A percentile compares a stretch with the other conserved stretches of the same genome.
phyloP scores from a whole-genome alignment of 2,329 filamentous ascomycete genomes.

The Phialophora chinensis region DNA sequence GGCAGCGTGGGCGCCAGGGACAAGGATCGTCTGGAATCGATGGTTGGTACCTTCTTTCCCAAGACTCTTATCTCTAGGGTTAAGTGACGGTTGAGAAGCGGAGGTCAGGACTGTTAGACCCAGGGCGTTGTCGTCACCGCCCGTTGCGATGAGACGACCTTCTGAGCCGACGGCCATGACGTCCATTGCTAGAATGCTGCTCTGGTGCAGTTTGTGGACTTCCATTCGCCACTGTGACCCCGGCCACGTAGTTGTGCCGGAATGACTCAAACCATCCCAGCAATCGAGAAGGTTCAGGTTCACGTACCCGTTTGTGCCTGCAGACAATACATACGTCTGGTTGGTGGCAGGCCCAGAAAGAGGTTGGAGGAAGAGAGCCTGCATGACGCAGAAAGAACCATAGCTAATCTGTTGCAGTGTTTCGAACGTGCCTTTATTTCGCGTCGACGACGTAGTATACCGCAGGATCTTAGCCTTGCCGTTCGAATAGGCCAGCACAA shows the following conservation, averaged over 20 bases:
- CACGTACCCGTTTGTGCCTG: slow-evolving; percentile 81
- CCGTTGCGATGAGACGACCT: slow-evolving; percentile 67
- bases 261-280: not conserved
- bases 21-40: slow-evolving; percentile 44
- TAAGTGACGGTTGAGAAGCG: not conserved
- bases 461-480: slow-evolving; percentile 70
- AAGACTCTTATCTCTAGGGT: not conserved
- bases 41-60: not conserved
- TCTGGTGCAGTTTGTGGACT: slow-evolving; percentile 70
- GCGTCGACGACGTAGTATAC: slow-evolving; percentile 40
- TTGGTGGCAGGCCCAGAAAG: not conserved
- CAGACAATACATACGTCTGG: slow-evolving; percentile 23
- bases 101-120: slow-evolving; percentile 57
- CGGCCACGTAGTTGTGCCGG: not conserved
- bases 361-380: slow-evolving; percentile 50
- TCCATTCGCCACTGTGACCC: not conserved
- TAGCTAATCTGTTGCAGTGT: slow-evolving; percentile 24
- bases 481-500: slow-evolving; percentile 82
- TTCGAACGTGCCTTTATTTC: slow-evolving; percentile 26
- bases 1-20: slow-evolving; percentile 53
- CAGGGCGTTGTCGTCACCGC: slow-evolving; percentile 87
- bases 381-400: slow-evolving; percentile 36
- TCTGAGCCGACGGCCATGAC: slow-evolving; percentile 42
- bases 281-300: slow-evolving; percentile 57
- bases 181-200: slow-evolving; percentile 69